Conservation (phyloP, 2,329 filamentous ascomycete genomes). For the Orbilia quercus region DNA sequence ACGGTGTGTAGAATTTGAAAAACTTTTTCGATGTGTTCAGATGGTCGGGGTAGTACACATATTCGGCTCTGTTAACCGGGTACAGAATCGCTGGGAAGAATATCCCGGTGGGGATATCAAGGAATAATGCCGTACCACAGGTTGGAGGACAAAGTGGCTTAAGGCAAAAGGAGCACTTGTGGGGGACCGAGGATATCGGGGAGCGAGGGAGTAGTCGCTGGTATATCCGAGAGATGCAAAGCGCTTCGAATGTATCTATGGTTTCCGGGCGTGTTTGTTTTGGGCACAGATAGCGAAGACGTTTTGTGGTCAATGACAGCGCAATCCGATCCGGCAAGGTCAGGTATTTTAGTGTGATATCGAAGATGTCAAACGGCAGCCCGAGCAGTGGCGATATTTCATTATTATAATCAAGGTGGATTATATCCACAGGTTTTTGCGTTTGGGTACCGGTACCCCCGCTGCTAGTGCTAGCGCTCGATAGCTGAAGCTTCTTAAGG, state of each 20-base stretch:
- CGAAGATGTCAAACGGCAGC: slow-evolving; percentile 10
- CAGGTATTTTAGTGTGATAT: background rate
- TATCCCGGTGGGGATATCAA: slow-evolving; percentile 35
- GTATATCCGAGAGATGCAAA: slow-evolving; percentile 1
- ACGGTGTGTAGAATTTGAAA: background rate
- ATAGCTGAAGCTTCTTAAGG: background rate
- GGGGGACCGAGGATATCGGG: slow-evolving; percentile 1
- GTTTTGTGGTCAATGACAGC: slow-evolving; percentile 16
- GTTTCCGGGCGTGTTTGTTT: background rate
- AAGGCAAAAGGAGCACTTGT: slow-evolving; percentile 32
- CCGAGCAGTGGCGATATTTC: background rate
- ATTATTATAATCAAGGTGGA: too few species aligned
- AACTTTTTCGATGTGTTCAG: background rate
- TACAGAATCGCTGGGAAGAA: slow-evolving; percentile 21
- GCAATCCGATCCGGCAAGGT: background rate
- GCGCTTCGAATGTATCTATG: too few species aligned
- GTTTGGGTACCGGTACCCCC: too few species aligned
- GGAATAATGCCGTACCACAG: slow-evolving; percentile 23
- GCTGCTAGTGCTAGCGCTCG: background rate
- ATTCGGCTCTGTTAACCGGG: slow-evolving; percentile 7
- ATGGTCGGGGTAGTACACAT: slow-evolving; percentile 4
- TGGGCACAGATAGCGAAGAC: background rate
- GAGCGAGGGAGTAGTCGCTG: slow-evolving; percentile 4
- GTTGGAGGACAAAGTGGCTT: slow-evolving; percentile 17
- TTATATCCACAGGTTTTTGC: too few species aligned